Evolutionary conservation across 768 basidiomycete species (phyloP).

Genomic region (Hypsizygus marmoreus): DNA sequence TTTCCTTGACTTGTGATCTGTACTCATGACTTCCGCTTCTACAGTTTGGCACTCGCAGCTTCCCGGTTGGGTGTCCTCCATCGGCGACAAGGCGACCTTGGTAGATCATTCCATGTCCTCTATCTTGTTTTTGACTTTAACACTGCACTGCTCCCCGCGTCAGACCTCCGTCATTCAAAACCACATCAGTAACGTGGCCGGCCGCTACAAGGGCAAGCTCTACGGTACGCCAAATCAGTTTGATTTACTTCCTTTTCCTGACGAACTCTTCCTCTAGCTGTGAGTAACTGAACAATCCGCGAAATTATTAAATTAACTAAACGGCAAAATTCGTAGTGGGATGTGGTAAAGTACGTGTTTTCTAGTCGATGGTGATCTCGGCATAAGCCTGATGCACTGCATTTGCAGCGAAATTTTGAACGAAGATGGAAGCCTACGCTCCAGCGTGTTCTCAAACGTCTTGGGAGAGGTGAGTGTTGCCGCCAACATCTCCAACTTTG

Average conservation of each 20-base stretch:
- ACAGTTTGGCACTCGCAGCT: constrained; percentile 43
- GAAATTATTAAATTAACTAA: no score
- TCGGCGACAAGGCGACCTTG: constrained; percentile 38
- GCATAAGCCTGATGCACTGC: no score
- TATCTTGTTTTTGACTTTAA: neutral
- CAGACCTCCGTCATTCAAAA: constrained; percentile 47
- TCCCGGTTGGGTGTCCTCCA: constrained; percentile 42
- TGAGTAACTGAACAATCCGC: no score
- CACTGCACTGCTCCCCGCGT: no score
- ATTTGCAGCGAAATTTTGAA: constrained; percentile 47
- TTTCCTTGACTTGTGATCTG: no score
- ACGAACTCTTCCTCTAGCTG: no score
- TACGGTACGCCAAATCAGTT: no score
- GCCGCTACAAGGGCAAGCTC: constrained; percentile 47
- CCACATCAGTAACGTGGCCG: constrained; percentile 47
- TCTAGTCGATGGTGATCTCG: neutral
- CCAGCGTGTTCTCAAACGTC: constrained; percentile 49
- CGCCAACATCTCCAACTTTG: no score
- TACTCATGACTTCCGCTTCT: no score
- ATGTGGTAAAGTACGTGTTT: constrained; percentile 40
- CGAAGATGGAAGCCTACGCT: constrained; percentile 49
- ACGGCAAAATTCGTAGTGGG: no score
- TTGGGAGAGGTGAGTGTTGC: constrained; percentile 45
- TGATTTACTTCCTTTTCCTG: no score
- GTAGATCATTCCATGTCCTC: constrained; percentile 18